These are phyloP conservation scores for Cryptosporidium bovis DNA, from an alignment of 169 alveolate species.

Conservation along the genomic window DNA sequence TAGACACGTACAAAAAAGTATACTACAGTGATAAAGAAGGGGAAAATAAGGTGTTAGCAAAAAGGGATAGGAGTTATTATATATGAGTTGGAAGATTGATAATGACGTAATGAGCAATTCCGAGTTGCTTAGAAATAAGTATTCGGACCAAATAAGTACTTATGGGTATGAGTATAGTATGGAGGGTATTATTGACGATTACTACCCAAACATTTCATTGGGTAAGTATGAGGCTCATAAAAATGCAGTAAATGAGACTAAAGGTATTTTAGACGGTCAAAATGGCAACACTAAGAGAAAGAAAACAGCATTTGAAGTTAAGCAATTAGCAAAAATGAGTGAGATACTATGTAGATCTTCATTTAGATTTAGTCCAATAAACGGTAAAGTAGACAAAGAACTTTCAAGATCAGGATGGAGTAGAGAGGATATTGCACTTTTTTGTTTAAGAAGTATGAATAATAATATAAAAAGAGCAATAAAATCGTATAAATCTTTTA, in stretches of 20 bases:
- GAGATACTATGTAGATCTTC: constrained; percentile 34
- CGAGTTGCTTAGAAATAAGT: background rate
- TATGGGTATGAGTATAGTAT: constrained; percentile 1
- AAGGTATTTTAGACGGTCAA: background rate
- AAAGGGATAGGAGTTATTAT: background rate
- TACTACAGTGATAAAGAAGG: too few relatives aligned
- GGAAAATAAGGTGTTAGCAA: background rate
- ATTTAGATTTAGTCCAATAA: constrained; percentile 54
- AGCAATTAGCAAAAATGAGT: constrained; percentile 29
- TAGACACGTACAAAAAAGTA: too few relatives aligned
- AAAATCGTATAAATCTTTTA: constrained; percentile 44
- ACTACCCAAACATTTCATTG: too few relatives aligned
- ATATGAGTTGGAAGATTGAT: background rate
- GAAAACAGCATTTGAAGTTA: background rate
- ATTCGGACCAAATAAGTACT: background rate
- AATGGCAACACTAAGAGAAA: background rate
- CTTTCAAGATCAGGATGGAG: constrained; percentile 57
- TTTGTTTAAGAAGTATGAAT: constrained; percentile 51
- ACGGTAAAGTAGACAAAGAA: constrained; percentile 30
- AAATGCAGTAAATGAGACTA: background rate
- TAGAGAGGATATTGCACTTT: constrained; percentile 63
- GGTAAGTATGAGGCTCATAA: background rate
- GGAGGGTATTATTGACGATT: background rate
- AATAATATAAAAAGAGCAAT: constrained; percentile 35
- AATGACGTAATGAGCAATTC: background rate